These are phyloP conservation scores for Mycena galopus DNA, from an alignment of 768 basidiomycete species.

Conservation along the genomic window DNA sequence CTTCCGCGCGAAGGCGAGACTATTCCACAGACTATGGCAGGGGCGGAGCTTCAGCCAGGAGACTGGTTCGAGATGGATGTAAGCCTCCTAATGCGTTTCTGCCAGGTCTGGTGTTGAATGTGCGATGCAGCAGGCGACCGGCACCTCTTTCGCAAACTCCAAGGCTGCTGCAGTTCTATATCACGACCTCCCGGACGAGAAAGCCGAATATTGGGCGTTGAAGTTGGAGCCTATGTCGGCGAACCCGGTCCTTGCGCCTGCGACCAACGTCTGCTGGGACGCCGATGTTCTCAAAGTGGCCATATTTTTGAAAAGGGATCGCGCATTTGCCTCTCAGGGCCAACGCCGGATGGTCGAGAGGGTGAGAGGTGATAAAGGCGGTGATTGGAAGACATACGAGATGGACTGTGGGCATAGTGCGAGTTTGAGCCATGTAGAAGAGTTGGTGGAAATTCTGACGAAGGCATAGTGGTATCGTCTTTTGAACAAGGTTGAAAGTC, in stretches of 20 bases:
- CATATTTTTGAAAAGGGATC: slow-evolving; percentile 1
- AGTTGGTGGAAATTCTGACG: background rate
- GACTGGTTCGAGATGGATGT: background rate
- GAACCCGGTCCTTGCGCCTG: background rate
- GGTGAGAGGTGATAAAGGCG: background rate
- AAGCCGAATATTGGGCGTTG: background rate
- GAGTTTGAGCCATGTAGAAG: slow-evolving; percentile 2
- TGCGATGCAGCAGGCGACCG: background rate
- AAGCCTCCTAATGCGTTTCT: background rate
- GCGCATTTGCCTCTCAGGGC: background rate
- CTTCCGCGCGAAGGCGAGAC: background rate
- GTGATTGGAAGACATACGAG: background rate
- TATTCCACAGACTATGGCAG: background rate
- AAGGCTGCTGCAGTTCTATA: background rate
- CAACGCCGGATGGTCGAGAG: background rate
- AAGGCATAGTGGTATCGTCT: too few species aligned
- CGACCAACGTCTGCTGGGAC: background rate
- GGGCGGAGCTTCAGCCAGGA: background rate
- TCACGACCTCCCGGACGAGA: background rate
- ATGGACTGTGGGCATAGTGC: background rate
- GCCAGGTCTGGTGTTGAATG: background rate
- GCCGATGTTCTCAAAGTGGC: background rate
- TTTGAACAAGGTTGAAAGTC: too few species aligned
- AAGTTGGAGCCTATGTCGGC: background rate
- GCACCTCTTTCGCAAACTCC: background rate